These are phyloP conservation scores for Gaertneriomyces sp. DNA, from an alignment of 192 early-diverging fungal species.

Conservation along the genomic window DNA sequence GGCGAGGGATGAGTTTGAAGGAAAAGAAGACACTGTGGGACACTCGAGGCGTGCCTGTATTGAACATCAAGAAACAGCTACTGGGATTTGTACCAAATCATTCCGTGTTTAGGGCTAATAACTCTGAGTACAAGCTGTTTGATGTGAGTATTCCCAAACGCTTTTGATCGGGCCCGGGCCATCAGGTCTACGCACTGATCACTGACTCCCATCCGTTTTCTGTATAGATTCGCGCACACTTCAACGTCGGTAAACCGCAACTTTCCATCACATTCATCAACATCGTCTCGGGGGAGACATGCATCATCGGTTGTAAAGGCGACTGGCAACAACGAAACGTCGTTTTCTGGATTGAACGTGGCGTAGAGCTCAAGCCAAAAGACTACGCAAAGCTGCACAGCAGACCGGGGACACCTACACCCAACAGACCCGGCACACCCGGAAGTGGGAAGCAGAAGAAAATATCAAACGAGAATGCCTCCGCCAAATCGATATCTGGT, in stretches of 20 bases:
- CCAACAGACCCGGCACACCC: no score
- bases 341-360: conserved; percentile 6
- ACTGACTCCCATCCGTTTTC: no score
- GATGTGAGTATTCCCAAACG: no score
- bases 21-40: conserved; percentile 21
- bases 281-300: neutral
- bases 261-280: conserved; percentile 1
- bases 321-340: conserved; percentile 10
- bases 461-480: conserved; percentile 1
- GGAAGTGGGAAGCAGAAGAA: no score
- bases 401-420: no score
- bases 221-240: neutral
- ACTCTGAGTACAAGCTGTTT: conserved; percentile 9
- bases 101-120: neutral
- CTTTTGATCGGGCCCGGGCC: no score
- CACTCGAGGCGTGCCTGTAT: conserved; percentile 17
- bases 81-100: conserved; percentile 4
- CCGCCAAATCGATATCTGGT: neutral
- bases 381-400: no score
- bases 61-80: conserved; percentile 16
- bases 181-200: no score
- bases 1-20: neutral
- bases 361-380: neutral
- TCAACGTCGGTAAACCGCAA: conserved; percentile 5
- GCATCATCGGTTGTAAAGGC: conserved; percentile 12